Evolutionary conservation across 257 asterid species (phyloP).

Genomic region (Gardenia jasminoides): DNA sequence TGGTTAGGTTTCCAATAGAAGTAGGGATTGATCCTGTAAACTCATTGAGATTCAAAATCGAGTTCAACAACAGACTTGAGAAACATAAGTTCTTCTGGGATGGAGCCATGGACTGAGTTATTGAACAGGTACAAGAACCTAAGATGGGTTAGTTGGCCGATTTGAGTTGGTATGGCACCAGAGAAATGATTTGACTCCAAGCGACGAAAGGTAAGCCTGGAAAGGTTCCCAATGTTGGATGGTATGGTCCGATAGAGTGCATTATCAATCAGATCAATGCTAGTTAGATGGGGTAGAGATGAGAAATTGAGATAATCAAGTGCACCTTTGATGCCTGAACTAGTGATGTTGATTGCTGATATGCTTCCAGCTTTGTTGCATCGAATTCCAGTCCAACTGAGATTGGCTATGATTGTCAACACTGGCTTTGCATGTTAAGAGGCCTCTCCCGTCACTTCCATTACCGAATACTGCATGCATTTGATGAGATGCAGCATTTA

Average conservation of each 20-base stretch:
- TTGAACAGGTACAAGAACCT: not conserved
- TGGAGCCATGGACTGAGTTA: conserved; percentile 12
- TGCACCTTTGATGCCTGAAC: conserved; percentile 19
- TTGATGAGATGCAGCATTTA: too few species aligned
- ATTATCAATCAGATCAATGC: conserved; percentile 13
- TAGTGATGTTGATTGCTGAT: conserved; percentile 2
- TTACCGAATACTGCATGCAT: too few species aligned
- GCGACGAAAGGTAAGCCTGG: conserved; percentile 1
- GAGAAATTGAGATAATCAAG: conserved; percentile 23
- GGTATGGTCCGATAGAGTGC: conserved; percentile 29
- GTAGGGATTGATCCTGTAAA: not conserved
- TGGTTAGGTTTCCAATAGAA: not conserved
- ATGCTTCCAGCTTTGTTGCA: conserved; percentile 3
- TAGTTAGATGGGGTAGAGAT: not conserved
- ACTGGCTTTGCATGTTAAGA: not conserved
- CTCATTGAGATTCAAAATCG: not conserved
- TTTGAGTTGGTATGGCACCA: conserved; percentile 4
- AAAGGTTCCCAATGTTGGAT: conserved; percentile 8
- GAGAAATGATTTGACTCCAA: not conserved
- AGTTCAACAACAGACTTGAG: not conserved
- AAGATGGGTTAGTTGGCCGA: not conserved
- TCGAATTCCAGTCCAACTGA: conserved; percentile 16
- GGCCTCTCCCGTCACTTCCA: not conserved
- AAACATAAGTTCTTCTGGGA: conserved; percentile 4
- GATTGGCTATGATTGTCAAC: not conserved